Conservation (phyloP, 805 yeast genomes). For the Monosporozyma unispora region DNA sequence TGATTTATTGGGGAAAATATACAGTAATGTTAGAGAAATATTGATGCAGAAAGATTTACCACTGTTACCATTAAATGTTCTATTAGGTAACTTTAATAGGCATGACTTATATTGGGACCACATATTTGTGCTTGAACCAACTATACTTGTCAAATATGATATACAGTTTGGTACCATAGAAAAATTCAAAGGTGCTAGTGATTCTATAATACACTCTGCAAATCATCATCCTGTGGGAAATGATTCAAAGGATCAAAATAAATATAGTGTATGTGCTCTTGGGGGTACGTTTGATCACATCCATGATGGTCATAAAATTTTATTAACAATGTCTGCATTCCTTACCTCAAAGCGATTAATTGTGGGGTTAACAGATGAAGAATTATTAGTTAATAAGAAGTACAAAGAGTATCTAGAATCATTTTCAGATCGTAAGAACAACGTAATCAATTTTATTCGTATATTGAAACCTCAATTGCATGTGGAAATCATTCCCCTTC, state of each 20-base stretch:
- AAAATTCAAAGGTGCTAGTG: neutral
- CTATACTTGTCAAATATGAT: neutral
- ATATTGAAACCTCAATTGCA: slow-evolving; percentile 38
- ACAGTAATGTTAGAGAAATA: slow-evolving; percentile 22
- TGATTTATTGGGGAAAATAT: slow-evolving; percentile 21
- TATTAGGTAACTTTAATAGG: slow-evolving; percentile 12
- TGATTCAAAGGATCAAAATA: slow-evolving; percentile 12
- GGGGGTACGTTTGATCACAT: slow-evolving; percentile 98
- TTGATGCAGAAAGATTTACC: slow-evolving; percentile 11
- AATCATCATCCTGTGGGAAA: neutral
- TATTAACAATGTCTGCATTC: slow-evolving; percentile 64
- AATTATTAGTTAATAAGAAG: slow-evolving; percentile 65
- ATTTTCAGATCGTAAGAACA: slow-evolving; percentile 41
- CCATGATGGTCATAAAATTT: slow-evolving; percentile 89
- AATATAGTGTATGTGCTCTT: slow-evolving; percentile 44
- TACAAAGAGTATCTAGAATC: slow-evolving; percentile 56
- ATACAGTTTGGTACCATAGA: slow-evolving; percentile 1
- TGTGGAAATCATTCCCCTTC: slow-evolving; percentile 51
- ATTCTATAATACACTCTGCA: neutral
- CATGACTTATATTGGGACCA: slow-evolving; percentile 13
- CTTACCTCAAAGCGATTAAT: slow-evolving; percentile 48
- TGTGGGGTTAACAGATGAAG: slow-evolving; percentile 77
- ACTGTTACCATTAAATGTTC: slow-evolving; percentile 21
- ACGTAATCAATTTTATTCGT: slow-evolving; percentile 42
- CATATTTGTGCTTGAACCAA: slow-evolving; percentile 9